A percentile compares a stretch with the other conserved stretches of the same genome.
Evolutionary conservation across 345 rosid species (phyloP).

Genomic region (Brassica cretica): DNA sequence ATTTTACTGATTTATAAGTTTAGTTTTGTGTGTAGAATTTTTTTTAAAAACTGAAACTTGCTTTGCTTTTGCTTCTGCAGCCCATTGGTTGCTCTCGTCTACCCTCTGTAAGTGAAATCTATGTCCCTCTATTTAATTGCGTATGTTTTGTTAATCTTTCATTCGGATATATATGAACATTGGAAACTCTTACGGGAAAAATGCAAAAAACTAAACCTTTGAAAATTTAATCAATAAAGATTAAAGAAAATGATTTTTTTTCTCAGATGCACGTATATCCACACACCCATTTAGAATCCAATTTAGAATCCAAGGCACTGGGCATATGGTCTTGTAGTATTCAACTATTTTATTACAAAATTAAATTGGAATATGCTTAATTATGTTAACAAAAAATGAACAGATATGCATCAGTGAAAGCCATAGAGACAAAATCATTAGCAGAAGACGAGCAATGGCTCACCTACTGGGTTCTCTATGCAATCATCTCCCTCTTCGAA

Average conservation of each 20-base stretch:
- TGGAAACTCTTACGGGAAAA: neutral
- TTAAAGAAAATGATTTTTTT: neutral
- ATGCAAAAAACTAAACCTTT: neutral
- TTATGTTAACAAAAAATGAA: neutral
- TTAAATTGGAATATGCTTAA: neutral
- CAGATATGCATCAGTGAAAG: constrained; percentile 91
- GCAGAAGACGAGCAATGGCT: constrained; percentile 93
- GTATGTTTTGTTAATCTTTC: neutral
- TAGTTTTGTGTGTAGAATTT: neutral
- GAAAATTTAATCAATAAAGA: neutral
- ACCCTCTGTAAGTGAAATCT: constrained; percentile 77
- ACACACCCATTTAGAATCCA: constrained; percentile 33
- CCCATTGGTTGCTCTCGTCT: constrained; percentile 82
- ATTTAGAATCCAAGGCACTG: constrained; percentile 32
- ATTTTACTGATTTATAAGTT: constrained; percentile 9
- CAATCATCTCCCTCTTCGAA: constrained; percentile 80
- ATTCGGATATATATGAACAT: neutral
- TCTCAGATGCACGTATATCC: constrained; percentile 28
- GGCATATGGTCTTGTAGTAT: neutral
- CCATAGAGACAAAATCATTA: constrained; percentile 81
- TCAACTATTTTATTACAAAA: neutral
- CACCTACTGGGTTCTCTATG: constrained; percentile 93
- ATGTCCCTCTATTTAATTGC: neutral
- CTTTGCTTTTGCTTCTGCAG: constrained; percentile 48
- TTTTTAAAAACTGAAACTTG: neutral